Base-by-base conservation (phyloP, 2,329 filamentous ascomycete genomes). In the Aspergillus fischeri region DNA sequence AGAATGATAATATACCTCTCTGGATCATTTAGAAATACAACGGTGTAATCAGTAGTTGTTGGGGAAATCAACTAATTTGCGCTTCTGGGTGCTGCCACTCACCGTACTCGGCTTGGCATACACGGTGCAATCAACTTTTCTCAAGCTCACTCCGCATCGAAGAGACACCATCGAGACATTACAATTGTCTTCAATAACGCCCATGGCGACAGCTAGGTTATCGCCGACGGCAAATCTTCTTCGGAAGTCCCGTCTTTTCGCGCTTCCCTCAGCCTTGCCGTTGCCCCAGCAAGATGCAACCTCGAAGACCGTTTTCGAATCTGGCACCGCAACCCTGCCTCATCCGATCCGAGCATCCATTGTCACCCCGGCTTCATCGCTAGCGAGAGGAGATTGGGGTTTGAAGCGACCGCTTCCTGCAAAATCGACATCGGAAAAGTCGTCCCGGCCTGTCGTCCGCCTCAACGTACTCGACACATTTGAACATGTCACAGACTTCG, bases 401-500 rank as follows among this genome's bases (percentile, higher is more conserved):
- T 79, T 97, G 66, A 97, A 97, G 78, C 82, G 93, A 55, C 82
- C 91, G 1, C 80, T 97, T 5, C 93, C 93, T 1, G 77, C 88
- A 8, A 88, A 88, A 71, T 86, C 88, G 3, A 92, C 91, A 4
- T 84, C 86, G 21, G 84, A 85, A 54, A 86, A 86, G 6, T 85
- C 87, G 6, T 78, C 75, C 48, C 87, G 86, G n/a, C 90, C 92
- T 9, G 80, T 90, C 51, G 83, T 96, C 54, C 85, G 90, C 62
- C 77, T 97, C 64, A 86, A 86, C 67, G 83, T 88, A 59, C 82
- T 96, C 62, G 93, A 97, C 78, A 90, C 91, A 2, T 83, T 86
- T 65, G 92, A 97, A 75, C 89, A 92, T 72, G 83, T 97, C 64
- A 96, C 92, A 69, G 92, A 97, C 69, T 97, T 92, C 75, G 82